Percentiles rank a stretch among this genome's conserved stretches.
Evolutionary conservation across 257 asterid species (phyloP).

Genomic region (Ilex asprella): DNA sequence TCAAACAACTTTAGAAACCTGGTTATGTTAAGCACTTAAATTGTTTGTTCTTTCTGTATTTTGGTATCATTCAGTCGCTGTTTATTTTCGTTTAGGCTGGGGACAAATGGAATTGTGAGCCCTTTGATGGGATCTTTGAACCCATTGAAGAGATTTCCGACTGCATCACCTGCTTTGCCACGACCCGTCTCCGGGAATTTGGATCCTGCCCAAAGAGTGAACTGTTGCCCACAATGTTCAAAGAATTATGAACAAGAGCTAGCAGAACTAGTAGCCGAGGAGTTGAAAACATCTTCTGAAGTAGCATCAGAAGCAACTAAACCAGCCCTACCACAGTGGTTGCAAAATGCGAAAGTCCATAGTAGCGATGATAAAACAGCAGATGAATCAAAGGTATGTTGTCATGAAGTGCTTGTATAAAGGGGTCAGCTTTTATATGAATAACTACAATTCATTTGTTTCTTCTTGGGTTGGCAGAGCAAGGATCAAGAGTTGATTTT

Average conservation of each 20-base stretch:
- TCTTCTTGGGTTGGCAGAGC: conserved; percentile 24
- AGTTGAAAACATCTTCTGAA: conserved; percentile 51
- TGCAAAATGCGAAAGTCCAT: conserved; percentile 59
- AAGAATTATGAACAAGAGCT: conserved; percentile 53
- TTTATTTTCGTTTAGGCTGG: conserved; percentile 31
- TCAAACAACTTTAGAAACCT: too few species aligned
- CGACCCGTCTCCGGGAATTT: conserved; percentile 33
- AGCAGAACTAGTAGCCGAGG: conserved; percentile 35
- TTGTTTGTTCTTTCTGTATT: not conserved
- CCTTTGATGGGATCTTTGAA: conserved; percentile 37
- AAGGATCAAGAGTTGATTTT: conserved; percentile 45
- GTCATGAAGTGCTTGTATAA: not conserved
- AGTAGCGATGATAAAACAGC: conserved; percentile 30
- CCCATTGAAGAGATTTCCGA: conserved; percentile 31
- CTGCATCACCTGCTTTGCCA: conserved; percentile 22
- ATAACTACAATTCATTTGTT: not conserved
- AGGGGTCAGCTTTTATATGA: not conserved
- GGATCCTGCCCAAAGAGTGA: conserved; percentile 26
- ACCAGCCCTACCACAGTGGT: conserved; percentile 68
- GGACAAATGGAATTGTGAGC: conserved; percentile 47
- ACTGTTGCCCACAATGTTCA: conserved; percentile 53
- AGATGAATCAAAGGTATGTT: conserved; percentile 41
- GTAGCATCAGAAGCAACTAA: conserved; percentile 30
- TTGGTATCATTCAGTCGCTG: not conserved
- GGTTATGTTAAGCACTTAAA: not conserved